Evolutionary conservation across 768 basidiomycete species (phyloP).

Genomic region (Suillus plorans): DNA sequence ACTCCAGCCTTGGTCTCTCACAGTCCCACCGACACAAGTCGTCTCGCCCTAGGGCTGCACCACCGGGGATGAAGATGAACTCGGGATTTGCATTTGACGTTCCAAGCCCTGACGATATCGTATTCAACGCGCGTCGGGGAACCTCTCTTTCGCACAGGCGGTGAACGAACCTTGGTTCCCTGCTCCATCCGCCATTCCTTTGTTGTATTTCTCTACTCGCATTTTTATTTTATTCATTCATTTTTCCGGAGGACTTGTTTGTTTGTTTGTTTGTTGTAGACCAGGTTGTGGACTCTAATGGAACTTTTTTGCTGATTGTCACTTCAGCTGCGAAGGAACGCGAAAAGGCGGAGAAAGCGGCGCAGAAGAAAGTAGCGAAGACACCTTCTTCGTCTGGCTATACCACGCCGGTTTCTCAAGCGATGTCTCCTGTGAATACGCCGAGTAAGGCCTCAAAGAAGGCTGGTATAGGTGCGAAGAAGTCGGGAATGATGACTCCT

Average conservation of each 20-base stretch:
- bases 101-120: slow-evolving; percentile 91
- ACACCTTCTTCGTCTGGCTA: slow-evolving; percentile 37
- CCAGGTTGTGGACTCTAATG: slow-evolving; percentile 27
- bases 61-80: slow-evolving; percentile 37
- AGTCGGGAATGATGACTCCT: slow-evolving; percentile 46
- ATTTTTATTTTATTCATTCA: slow-evolving; percentile 2
- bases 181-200: slow-evolving; percentile 2
- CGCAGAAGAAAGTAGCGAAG: slow-evolving; percentile 42
- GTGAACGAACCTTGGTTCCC: slow-evolving; percentile 17
- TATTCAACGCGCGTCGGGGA: slow-evolving; percentile 77
- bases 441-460: slow-evolving; percentile 45
- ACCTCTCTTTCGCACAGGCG: slow-evolving; percentile 54
- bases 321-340: slow-evolving; percentile 73
- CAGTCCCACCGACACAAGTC: slow-evolving; percentile 15
- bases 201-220: slow-evolving; percentile 5
- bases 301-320: slow-evolving; percentile 38
- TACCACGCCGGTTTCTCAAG: slow-evolving; percentile 41
- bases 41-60: slow-evolving; percentile 14
- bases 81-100: slow-evolving; percentile 68
- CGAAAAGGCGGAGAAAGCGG: slow-evolving; percentile 68
- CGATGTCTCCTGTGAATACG: slow-evolving; percentile 42
- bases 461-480: slow-evolving; percentile 28
- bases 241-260: slow-evolving; percentile 11
- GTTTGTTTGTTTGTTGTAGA: slow-evolving; percentile 27
- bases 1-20: slow-evolving; percentile 25